A percentile compares a stretch with the other conserved stretches of the same genome.
Conservation (phyloP, 805 yeast species). For the Kluyveromyces siamensis region DNA sequence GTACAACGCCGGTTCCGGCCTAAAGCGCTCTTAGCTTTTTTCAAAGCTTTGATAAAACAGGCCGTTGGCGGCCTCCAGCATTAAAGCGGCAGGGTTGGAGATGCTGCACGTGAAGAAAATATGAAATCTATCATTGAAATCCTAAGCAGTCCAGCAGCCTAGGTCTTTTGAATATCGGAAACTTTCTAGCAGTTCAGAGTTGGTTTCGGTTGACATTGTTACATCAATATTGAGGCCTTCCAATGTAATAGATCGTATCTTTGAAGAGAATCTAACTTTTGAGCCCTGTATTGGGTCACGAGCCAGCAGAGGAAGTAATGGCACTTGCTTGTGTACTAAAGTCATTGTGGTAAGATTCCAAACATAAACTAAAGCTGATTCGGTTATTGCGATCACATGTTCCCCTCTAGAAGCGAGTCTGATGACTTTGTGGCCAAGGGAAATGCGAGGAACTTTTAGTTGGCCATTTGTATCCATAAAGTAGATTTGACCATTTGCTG, state of each 20-base stretch:
- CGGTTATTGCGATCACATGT: slow-evolving; percentile 49
- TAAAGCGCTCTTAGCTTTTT: neutral
- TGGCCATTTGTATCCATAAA: slow-evolving; percentile 27
- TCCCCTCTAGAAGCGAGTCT: slow-evolving; percentile 30
- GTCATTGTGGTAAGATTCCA: slow-evolving; percentile 19
- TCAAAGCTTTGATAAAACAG: neutral
- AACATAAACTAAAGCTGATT: slow-evolving; percentile 43
- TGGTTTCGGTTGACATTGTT: slow-evolving; percentile 5
- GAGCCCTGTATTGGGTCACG: slow-evolving; percentile 18
- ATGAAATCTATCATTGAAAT: neutral
- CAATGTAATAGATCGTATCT: neutral
- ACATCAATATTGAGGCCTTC: neutral
- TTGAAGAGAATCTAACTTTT: slow-evolving; percentile 21
- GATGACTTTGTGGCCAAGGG: slow-evolving; percentile 41
- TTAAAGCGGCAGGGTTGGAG: neutral
- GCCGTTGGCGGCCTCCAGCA: neutral
- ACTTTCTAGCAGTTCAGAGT: neutral
- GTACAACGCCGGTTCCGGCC: slow-evolving; percentile 9
- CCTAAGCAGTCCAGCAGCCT: neutral
- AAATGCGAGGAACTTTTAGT: slow-evolving; percentile 32
- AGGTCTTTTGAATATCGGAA: neutral
- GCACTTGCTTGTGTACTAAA: slow-evolving; percentile 16
- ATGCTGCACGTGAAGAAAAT: neutral
- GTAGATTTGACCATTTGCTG: slow-evolving; percentile 32
- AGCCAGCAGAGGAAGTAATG: slow-evolving; percentile 22